Evolutionary conservation across 1,139 yeast genomes (phyloP), one percentile per base, ranked within the genome.

Genomic region (Suhomyces ambrosiae): DNA sequence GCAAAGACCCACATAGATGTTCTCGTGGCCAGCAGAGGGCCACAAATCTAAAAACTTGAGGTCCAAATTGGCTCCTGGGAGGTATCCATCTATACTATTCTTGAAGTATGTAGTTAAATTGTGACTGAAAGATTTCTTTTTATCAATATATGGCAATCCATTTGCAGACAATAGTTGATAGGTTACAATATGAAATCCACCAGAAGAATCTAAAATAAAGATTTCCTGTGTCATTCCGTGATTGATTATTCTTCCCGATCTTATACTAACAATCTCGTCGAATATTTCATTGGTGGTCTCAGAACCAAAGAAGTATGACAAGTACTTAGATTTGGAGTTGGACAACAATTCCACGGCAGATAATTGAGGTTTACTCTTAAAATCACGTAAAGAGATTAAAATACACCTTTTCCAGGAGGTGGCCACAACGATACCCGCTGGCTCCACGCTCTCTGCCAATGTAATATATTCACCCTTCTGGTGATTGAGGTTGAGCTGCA

Each of bases 401-500:
- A 84, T 58, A 32, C 84, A 77, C 44, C 94, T 66, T 26, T 87
- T 88, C 50, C 77, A 69, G 5, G 88, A 79, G 0, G 96, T 87
- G 5, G 89, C 77, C 8, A 86, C 58, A 1, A 83, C 68, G 5
- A 88, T 64, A 1, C 96, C 95, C 3, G 86, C 80, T 0, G 94
- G 92, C 47, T 85, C 90, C 11, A 82, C 72, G 45, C 77, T 79
- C 43, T 80, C 77, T 2, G 83, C 76, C 30, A 71, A 56, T 1
- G 80, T 76, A 17, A 87, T 68, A 33, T 61, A 60, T 53, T 86
- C 95, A 19, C 77, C 74, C 32, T 68, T 71, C 7, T 61, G 53
- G 11, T 48, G 32, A 33, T 58, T 58, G 12, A 82, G 55, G 4
- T 64, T 66, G 19, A 79, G 45, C 5, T 50, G 46, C n/a, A 64